Conservation (phyloP, 768 basidiomycete species). For the Saitozyma podzolica region DNA sequence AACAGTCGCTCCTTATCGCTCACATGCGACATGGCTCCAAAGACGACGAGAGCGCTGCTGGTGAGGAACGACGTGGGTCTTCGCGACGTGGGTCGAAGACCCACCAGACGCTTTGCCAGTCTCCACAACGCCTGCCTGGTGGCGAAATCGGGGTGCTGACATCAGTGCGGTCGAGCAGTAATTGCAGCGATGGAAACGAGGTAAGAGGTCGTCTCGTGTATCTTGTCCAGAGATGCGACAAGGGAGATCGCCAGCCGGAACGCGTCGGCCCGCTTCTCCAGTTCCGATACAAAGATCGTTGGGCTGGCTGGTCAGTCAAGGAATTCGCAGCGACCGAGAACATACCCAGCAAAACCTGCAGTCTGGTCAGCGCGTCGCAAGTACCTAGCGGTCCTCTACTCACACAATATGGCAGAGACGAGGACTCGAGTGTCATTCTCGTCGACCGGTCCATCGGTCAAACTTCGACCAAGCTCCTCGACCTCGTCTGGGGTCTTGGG, state of each 20-base stretch:
- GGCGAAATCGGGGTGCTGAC: neutral
- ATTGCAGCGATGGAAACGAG: constrained; percentile 8
- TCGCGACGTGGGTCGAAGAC: neutral
- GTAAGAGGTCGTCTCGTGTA: constrained; percentile 14
- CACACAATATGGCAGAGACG: neutral
- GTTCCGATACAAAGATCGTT: constrained; percentile 13
- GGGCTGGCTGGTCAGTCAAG: constrained; percentile 11
- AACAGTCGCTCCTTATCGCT: neutral
- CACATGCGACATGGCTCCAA: constrained; percentile 9
- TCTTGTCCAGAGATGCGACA: neutral
- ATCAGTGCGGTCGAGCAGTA: neutral
- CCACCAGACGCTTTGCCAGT: constrained; percentile 7
- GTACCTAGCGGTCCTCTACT: too few relatives aligned
- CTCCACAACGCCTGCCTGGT: neutral
- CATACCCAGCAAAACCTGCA: constrained; percentile 22
- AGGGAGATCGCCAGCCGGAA: constrained; percentile 19
- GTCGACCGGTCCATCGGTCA: constrained; percentile 6
- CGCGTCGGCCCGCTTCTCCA: neutral
- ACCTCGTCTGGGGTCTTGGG: constrained; percentile 7
- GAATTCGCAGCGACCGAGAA: neutral
- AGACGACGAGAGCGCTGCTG: constrained; percentile 5
- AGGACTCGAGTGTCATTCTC: constrained; percentile 9
- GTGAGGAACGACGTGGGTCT: constrained; percentile 16
- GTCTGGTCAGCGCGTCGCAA: too few relatives aligned
- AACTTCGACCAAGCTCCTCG: neutral